Evolutionary conservation across 257 asterid species (phyloP), one percentile per base, ranked within the genome.

Genomic region (Solanum appendiculatum): DNA sequence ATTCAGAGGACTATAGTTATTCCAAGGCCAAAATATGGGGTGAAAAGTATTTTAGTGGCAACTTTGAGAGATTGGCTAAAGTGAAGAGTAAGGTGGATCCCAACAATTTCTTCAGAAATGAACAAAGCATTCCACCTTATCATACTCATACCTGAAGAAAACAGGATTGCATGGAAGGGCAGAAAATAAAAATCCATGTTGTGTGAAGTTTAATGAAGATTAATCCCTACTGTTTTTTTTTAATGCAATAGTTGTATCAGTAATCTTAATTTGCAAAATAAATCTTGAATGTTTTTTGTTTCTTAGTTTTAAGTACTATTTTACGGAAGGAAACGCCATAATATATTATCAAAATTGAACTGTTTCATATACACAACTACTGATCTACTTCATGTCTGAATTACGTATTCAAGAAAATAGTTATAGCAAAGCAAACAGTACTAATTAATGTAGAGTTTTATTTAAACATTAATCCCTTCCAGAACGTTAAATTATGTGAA

Each of bases 1-100:
- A 80, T 18, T 9, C 33, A 48, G 85, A 80, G 6, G 42, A 18
- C 11, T 80, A 80, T 3, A 80, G 29, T 9, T 80, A 80, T 48
- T 80, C 85, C 29, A 80, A 80, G 85, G 85, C 85, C 5, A 80
- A 80, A 80, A 29, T 15, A 48, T 80, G 85, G 85, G 85, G 85
- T 80, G 85, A 46, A 18, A 80, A 80, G 3, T 80, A 80, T 46
- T 80, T 29, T 1, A 44, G 0, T 2, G 66, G 66, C 2, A 80
- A 80, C 0, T 80, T 46, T 80, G 27, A 80, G 66, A 80, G 66
- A 2, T 46, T 80, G 66, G 85, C 85, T 6, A 29, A 80, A 80
- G 18, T 80, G 27, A 80, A 80, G 42, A 80, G 85, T 46, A 13
- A 80, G 18, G 85, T 80, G 66, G 85, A 80, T 80, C 85, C 85